These are phyloP conservation scores for Chalciporus pseudorubinellus DNA, from an alignment of 768 basidiomycete species.

Conservation along the genomic window DNA sequence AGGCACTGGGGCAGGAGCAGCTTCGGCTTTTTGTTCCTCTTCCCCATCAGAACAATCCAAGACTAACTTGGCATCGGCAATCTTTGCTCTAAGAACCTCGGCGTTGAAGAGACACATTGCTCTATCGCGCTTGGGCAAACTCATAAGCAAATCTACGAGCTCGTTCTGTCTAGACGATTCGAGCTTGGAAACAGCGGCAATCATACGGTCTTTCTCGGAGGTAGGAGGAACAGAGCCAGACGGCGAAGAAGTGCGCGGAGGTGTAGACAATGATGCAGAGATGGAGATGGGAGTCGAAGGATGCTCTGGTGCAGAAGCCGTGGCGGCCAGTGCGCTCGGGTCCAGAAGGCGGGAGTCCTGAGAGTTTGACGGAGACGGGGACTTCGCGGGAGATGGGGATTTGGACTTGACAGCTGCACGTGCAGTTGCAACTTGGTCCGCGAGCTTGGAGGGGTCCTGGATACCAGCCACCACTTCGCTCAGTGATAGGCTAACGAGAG, in stretches of 20 bases:
- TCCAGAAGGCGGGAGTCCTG: slow-evolving; percentile 74
- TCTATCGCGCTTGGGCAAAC: slow-evolving; percentile 82
- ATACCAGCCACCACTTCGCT: slow-evolving; percentile 76
- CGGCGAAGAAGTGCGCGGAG: slow-evolving; percentile 82
- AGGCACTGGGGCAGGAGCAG: slow-evolving; percentile 36
- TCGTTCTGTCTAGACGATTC: slow-evolving; percentile 60
- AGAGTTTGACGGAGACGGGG: slow-evolving; percentile 53
- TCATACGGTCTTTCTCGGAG: slow-evolving; percentile 76
- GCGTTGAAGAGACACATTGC: slow-evolving; percentile 89
- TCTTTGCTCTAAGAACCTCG: slow-evolving; percentile 73
- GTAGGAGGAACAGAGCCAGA: slow-evolving; percentile 55
- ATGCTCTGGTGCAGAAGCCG: slow-evolving; percentile 87
- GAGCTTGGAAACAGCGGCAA: slow-evolving; percentile 60
- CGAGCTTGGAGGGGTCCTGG: slow-evolving; percentile 63
- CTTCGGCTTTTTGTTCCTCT: slow-evolving; percentile 34
- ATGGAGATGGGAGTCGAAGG: slow-evolving; percentile 84
- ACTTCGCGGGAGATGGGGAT: slow-evolving; percentile 44
- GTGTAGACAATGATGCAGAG: slow-evolving; percentile 70
- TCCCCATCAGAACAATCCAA: slow-evolving; percentile 70
- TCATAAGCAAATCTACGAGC: slow-evolving; percentile 79
- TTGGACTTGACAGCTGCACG: slow-evolving; percentile 37
- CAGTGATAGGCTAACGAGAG: slow-evolving; percentile 65
- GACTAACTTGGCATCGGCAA: slow-evolving; percentile 79
- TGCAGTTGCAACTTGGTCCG: slow-evolving; percentile 56
- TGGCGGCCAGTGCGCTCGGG: slow-evolving; percentile 60